phyloP scores from a whole-genome alignment of 306 rosid genomes.

The Cucumis sativus region DNA sequence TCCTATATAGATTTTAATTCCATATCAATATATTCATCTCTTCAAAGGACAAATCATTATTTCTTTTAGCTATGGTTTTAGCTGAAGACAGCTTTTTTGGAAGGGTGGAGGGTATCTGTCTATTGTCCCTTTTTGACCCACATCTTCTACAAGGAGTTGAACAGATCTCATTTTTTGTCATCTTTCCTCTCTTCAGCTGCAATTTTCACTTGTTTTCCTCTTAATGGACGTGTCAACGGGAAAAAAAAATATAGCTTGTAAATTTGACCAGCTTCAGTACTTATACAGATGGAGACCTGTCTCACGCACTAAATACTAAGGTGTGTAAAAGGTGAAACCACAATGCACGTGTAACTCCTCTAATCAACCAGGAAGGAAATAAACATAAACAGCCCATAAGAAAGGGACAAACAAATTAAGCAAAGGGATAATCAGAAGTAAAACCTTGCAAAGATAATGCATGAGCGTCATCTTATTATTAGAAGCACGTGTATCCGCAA shows the following conservation, averaged over 20 bases:
- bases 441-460: conserved; percentile 99
- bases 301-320: neutral
- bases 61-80: too few relatives aligned
- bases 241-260: neutral
- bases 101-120: neutral
- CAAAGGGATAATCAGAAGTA: conserved; percentile 4
- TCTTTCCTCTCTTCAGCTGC: neutral
- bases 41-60: too few relatives aligned
- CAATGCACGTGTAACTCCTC: neutral
- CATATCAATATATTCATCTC: neutral
- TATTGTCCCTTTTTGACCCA: neutral
- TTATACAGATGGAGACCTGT: neutral
- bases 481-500: conserved; percentile 83
- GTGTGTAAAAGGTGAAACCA: neutral
- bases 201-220: neutral
- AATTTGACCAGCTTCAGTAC: neutral
- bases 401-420: conserved; percentile 10
- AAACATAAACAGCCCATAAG: neutral
- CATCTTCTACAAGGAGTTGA: neutral
- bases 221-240: neutral
- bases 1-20: neutral
- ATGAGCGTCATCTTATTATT: conserved; percentile 88
- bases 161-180: neutral
- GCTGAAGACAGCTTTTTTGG: neutral
- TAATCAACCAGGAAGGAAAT: neutral